Evolutionary conservation across 352 stramenopile species (phyloP).

Genomic region (Phytopythium chamaehyphon): DNA sequence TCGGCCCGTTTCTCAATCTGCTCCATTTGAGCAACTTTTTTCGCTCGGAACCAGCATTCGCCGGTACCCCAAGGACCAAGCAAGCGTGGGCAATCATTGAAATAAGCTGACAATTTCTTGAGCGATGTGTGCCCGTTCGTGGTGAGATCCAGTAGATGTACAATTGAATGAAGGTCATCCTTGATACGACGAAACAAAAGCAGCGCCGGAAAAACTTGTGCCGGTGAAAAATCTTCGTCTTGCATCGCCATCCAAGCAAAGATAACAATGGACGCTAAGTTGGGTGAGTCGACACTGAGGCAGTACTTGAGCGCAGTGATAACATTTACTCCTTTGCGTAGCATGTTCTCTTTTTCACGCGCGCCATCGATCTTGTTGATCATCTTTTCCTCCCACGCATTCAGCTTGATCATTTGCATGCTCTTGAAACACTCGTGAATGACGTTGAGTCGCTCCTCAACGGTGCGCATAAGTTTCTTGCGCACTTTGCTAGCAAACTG

Average conservation of each 20-base stretch:
- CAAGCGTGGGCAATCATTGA: slow-evolving; percentile 7
- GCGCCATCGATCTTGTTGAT: slow-evolving; percentile 33
- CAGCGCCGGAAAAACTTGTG: slow-evolving; percentile 28
- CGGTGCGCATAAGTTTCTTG: slow-evolving; percentile 17
- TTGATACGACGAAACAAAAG: slow-evolving; percentile 31
- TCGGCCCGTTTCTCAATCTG: not conserved
- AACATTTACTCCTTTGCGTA: slow-evolving; percentile 15
- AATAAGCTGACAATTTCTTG: slow-evolving; percentile 20
- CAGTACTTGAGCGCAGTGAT: slow-evolving; percentile 27
- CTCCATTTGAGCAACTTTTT: not conserved
- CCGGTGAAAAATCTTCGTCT: slow-evolving; percentile 22
- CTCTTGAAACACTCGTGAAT: slow-evolving; percentile 47
- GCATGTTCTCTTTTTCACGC: slow-evolving; percentile 30
- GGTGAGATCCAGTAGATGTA: slow-evolving; percentile 19
- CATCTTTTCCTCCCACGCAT: slow-evolving; percentile 53
- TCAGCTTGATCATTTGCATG: slow-evolving; percentile 59
- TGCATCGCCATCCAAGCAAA: slow-evolving; percentile 34
- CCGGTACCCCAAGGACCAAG: not conserved
- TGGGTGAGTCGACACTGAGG: slow-evolving; percentile 22
- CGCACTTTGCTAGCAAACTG: slow-evolving; percentile 15
- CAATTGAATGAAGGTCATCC: slow-evolving; percentile 22
- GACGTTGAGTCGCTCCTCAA: slow-evolving; percentile 24
- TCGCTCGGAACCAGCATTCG: not conserved
- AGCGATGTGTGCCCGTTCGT: slow-evolving; percentile 17
- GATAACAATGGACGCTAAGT: slow-evolving; percentile 32